Evolutionary conservation across 164 flowering plant genomes (phyloP), one percentile per base, ranked within the genome.

Genomic region (Protea cynaroides): DNA sequence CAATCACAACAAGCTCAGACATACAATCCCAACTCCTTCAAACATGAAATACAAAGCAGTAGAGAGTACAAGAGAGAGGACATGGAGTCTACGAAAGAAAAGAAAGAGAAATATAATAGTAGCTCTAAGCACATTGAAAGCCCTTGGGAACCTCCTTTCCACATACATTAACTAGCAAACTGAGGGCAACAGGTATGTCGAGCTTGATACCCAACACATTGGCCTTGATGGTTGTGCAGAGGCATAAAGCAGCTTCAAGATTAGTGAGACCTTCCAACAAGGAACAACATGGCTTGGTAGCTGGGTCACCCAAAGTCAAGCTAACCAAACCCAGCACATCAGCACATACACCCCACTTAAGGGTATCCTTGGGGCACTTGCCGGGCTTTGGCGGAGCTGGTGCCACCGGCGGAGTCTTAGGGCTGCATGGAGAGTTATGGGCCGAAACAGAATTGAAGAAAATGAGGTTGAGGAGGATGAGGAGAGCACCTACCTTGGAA

Each of bases 171-270:
- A 91, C 57, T 0, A 88, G 68, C 79, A 87, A 70, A 68, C 80
- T 88, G 8, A 91, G 51, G 1, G 96, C 84, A 62, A 88, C 38
- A 0, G 88, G 89, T 4, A 81, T 58, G 8, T 84, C 47, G 11
- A 88, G 38, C 44, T 80, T 85, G 22, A 83, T 37, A 38, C 87
- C 86, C 67, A 88, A 56, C 22, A 82, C 80, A 66, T 84, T 86
- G 51, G 90, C 88, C 74, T 83, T 83, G 52, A 91, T 76, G 11
- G 89, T 91, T 0, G 87, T 88, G 78, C 96, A 91, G 44, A 91
- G 72, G 66, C 93, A 88, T 55, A 82, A 23, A 5, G 91, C 95
- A 51, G 88, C 96, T 63, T 91, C 96, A 54, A 86, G 80, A 65
- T 91, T 90, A 7, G 84, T 88, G 14, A 88, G 69, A 21, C 93